Conservation (phyloP, 805 yeast genomes). For the Yarrowia phangngaensis region DNA sequence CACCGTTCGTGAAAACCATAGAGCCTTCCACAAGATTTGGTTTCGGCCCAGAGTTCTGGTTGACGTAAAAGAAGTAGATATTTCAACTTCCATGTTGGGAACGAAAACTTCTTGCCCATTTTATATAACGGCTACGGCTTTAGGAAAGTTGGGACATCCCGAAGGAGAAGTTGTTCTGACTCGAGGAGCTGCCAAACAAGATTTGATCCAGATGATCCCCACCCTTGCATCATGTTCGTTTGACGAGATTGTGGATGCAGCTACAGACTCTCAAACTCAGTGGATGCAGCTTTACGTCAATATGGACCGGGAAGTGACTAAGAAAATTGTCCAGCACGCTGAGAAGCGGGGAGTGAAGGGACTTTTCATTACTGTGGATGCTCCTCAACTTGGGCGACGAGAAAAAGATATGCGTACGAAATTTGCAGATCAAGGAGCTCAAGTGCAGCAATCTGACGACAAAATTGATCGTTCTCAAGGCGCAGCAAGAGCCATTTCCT, state of each 20-base stretch:
- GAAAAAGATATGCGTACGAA: constrained; percentile 80
- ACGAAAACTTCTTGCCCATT: constrained; percentile 67
- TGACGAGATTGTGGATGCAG: constrained; percentile 76
- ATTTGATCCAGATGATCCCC: constrained; percentile 83
- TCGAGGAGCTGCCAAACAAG: constrained; percentile 69
- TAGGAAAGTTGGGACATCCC: constrained; percentile 86
- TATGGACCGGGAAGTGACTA: constrained; percentile 63
- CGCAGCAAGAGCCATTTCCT: constrained; percentile 80
- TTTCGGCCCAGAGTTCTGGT: constrained; percentile 81
- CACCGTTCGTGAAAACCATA: constrained; percentile 82
- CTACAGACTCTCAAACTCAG: constrained; percentile 63
- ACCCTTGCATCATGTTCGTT: constrained; percentile 85
- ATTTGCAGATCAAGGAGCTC: constrained; percentile 51
- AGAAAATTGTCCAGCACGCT: constrained; percentile 61
- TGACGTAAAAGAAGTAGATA: constrained; percentile 71
- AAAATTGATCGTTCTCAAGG: constrained; percentile 68
- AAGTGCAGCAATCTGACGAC: constrained; percentile 42
- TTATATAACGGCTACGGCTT: constrained; percentile 86
- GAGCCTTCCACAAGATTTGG: constrained; percentile 81
- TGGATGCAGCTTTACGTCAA: constrained; percentile 90
- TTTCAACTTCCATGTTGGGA: constrained; percentile 74
- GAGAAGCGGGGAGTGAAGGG: constrained; percentile 74
- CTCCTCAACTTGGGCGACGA: constrained; percentile 86
- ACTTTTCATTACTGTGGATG: constrained; percentile 84
- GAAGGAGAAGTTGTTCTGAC: constrained; percentile 90